phyloP scores from a whole-genome alignment of 495 filamentous ascomycete genomes.

The Aspergillus sparsus region DNA sequence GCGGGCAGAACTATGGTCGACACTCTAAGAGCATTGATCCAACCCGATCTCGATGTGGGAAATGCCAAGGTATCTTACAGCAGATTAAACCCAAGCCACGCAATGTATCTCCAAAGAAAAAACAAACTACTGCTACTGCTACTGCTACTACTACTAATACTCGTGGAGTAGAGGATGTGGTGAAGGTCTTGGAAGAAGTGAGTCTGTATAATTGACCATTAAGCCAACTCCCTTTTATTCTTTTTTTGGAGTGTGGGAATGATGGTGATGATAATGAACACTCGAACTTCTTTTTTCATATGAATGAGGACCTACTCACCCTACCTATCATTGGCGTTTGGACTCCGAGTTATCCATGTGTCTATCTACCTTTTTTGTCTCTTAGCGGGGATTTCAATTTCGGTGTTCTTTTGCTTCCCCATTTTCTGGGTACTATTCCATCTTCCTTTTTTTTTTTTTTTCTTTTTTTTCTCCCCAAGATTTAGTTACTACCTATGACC shows the following conservation, averaged over 20 bases:
- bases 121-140: conserved; percentile 24
- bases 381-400: background rate
- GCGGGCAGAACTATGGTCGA: conserved; percentile 66
- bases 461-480: background rate
- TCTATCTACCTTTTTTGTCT: background rate
- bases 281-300: background rate
- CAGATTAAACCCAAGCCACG: conserved; percentile 81
- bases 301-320: background rate
- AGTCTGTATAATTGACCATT: conserved; percentile 5
- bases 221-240: no score
- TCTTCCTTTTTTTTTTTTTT: background rate
- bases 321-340: no score
- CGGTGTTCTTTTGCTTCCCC: no score
- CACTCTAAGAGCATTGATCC: conserved; percentile 84
- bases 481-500: background rate
- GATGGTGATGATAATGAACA: no score
- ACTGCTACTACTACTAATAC: background rate
- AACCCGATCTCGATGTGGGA: conserved; percentile 63
- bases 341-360: background rate
- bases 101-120: conserved; percentile 56
- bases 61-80: conserved; percentile 63
- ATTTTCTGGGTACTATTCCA: no score
- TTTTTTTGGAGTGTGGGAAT: no score
- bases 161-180: conserved; percentile 2
- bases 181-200: conserved; percentile 14